phyloP scores from a whole-genome alignment of 805 yeast species.

The Teunomyces tritomae region DNA sequence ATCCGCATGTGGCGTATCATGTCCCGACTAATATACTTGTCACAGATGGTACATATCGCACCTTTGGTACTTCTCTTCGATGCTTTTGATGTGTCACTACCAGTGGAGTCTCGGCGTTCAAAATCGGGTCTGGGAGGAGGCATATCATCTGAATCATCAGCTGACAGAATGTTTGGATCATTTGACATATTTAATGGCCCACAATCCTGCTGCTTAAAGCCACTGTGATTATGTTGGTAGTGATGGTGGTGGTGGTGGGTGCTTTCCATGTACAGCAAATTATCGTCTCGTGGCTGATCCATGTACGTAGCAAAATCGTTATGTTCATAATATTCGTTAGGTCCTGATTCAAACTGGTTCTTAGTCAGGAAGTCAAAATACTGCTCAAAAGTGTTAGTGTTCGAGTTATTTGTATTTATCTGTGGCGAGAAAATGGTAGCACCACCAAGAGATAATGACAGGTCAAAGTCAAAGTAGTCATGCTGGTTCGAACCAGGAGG shows the following conservation, averaged over 20 bases:
- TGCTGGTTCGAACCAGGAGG: slow-evolving; percentile 24
- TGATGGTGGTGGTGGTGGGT: neutral
- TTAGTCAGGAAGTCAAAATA: neutral
- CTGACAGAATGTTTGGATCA: neutral
- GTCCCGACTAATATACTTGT: slow-evolving; percentile 40
- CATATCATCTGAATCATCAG: neutral
- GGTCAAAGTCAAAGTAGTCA: slow-evolving; percentile 14
- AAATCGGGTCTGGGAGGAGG: slow-evolving; percentile 9
- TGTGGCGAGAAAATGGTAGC: neutral
- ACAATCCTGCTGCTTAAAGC: neutral
- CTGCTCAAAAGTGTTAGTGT: neutral
- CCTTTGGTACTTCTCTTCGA: slow-evolving; percentile 31
- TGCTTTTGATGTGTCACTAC: neutral
- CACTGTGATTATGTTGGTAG: neutral
- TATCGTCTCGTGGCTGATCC: neutral
- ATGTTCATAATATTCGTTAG: neutral
- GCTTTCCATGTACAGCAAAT: neutral
- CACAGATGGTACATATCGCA: slow-evolving; percentile 38
- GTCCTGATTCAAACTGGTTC: neutral
- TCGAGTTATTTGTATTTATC: neutral
- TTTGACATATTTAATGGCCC: neutral
- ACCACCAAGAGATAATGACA: neutral
- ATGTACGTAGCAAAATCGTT: neutral
- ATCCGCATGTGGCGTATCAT: slow-evolving; percentile 42
- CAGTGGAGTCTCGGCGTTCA: slow-evolving; percentile 9